Base-by-base conservation (phyloP, 1,139 yeast species). In the Pichia sp. region DNA sequence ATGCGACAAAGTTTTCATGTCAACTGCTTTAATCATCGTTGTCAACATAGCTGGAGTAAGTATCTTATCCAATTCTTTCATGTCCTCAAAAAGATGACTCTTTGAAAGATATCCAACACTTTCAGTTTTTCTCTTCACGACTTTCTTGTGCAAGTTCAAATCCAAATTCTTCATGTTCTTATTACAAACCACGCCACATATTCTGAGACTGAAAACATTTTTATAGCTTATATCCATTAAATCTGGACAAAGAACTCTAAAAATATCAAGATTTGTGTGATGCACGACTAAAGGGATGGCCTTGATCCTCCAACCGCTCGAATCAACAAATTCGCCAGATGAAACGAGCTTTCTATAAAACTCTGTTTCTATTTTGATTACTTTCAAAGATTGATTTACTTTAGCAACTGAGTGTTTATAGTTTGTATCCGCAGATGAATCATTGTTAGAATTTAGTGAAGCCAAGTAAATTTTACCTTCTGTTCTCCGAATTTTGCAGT, bases 1-100 rank as follows among this genome's bases (percentile, higher is more conserved):
- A 15, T 15, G 53, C 50, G 53, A 45, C 56, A 46, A n/a, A n/a
- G 49, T 13, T 41, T 41, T 41, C 10, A 41, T 8, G 19, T 41
- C 44, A 8, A 41, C 19, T 19, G 44, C 15, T 13, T 41, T 41
- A 13, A 41, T 41, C 19, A 19, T 41, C 10, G 10, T 16, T 41
- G 16, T 13, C 23, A 26, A 10, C n/a, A 41, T 41, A 10, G n/a
- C 15, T 41, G 10, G 16, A 8, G 16, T 15, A 41, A 41, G 23
- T 16, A 41, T 10, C 10, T 10, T 8, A 8, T 41, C 15, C 23
- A 13, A 16, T 15, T 10, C 19, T 41, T 13, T 41, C 10, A 8
- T 11, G 16, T 41, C 44, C 19, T 41, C 44, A 41, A 41, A 36
- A 36, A 36, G 13, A 26, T 15, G 19, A 16, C 10, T 8, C 15